Base-by-base conservation (phyloP, 805 yeast genomes). In the Kodamaea kaohsiungensis region DNA sequence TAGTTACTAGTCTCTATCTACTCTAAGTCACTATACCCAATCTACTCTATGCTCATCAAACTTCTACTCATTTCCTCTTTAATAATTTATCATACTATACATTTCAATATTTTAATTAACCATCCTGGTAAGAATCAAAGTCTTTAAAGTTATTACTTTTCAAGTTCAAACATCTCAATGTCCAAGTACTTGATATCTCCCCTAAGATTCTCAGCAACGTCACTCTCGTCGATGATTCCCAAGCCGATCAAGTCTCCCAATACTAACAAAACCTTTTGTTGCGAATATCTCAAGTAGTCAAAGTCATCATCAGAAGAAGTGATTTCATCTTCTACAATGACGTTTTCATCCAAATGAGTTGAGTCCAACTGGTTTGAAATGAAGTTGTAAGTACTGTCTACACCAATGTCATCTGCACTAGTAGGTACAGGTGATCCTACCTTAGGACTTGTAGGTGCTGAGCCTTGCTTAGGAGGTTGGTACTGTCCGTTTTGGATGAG, bases 271-370 rank as follows among this genome's bases (percentile, higher is more conserved):
- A 87, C 78, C 71, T 92, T 93, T 58, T 92, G 91, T 48, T 79
- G 77, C 7, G 95, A 75, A 67, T 92, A 95, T 56, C 79, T 77
- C 57, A 89, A 66, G 68, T 91, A 90, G 66, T 91, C 91, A 63
- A 95, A 93, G 43, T 83, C 81, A 60, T 88, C 96, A 59, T 75
- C 80, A 10, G 69, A 53, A 7, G 77, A 72, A 10, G 74, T 61
- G 39, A 73, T 72, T 16, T 66, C 71, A 42, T 72, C 76, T 45
- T 69, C 75, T 2, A 60, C 61, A n/a, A 61, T 46, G 2, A 58
- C 57, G 13, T 46, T 45, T 6, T 67, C 74, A 45, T 62, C 69
- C 45, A 71, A 51, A 17, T 64, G 61, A 27, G 65, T 54, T 4
- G 60, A 83, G 54, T 81, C 83, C 33, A 88, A 76, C 3, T 88